Base-by-base conservation (phyloP, 2,329 filamentous ascomycete genomes). In the Cytospora piceae region DNA sequence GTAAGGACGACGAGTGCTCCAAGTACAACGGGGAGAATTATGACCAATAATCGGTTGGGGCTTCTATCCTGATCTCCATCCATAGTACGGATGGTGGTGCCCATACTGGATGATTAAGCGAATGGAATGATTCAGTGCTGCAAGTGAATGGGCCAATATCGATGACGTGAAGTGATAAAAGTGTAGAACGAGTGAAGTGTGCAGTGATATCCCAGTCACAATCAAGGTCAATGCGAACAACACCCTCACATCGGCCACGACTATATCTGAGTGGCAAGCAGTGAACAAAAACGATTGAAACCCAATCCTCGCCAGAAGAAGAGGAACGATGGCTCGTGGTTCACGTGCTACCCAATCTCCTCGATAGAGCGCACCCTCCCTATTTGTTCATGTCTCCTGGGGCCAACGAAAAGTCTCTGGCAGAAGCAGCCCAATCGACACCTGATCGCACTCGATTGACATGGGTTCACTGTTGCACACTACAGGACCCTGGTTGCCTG, bases 281-380 rank as follows among this genome's bases (percentile, higher is more conserved):
- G n/a, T 14, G 46, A 8, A 24, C n/a, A 5, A 24, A 3, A 14
- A 49, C 24, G 46, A 14, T 20, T 24, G 46, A 24, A n/a, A 14
- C 3, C 12, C 46, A 49, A 49, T n/a, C 11, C 8, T 22, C 9
- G 39, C 22, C 52, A 8, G 24, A 7, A 57, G 20, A 39, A 57
- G n/a, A 39, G 6, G 27, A 12, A 29, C 46, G 15, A n/a, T 15
- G 39, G 58, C 34, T 20, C 39, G 24, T 29, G 20, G 9, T 20
- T n/a, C 17, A 29, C 54, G 58, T 62, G 64, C 59, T 24, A 62
- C 64, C 42, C 53, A 57, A 58, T 46, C 39, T 37, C 27, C 6
- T 60, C 34, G n/a, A 20, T n/a, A 9, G 24, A 20, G 17, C 15
- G 12, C 34, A 37, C 52, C 31, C 24, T 39, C 34, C 14, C 22